phyloP scores from a whole-genome alignment of 495 filamentous ascomycete species.

The Podospora pseudocomata region DNA sequence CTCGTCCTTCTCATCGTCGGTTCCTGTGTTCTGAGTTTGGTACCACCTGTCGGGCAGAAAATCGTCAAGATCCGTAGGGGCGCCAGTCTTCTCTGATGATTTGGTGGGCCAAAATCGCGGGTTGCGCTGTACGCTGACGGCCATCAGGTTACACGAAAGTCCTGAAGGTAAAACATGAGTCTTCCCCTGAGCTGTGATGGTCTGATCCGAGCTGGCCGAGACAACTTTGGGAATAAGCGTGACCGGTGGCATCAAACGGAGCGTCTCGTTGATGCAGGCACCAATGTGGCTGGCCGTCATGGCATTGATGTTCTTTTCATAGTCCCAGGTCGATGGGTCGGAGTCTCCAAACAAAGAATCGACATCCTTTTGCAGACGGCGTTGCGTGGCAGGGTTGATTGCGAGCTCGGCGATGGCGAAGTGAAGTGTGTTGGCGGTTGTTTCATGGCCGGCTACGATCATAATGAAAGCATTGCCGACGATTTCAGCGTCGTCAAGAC shows the following conservation, averaged over 20 bases:
- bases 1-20: conserved; percentile 3
- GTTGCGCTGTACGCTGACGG: conserved; percentile 53
- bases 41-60: conserved; percentile 48
- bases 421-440: conserved; percentile 63
- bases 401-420: conserved; percentile 61
- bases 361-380: conserved; percentile 57
- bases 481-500: conserved; percentile 56
- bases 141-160: conserved; percentile 44
- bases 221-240: conserved; percentile 59
- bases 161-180: conserved; percentile 49
- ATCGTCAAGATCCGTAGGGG: conserved; percentile 43
- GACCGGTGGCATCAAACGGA: conserved; percentile 61
- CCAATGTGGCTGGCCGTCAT: conserved; percentile 60
- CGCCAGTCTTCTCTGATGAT: conserved; percentile 35
- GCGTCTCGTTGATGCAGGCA: conserved; percentile 64
- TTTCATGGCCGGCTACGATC: conserved; percentile 69
- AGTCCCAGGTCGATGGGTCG: conserved; percentile 56
- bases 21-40: conserved; percentile 22
- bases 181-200: conserved; percentile 48
- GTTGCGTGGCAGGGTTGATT: conserved; percentile 53
- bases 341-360: conserved; percentile 52
- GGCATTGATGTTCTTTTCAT: conserved; percentile 54
- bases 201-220: conserved; percentile 43
- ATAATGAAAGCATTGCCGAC: conserved; percentile 70
- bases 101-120: conserved; percentile 60